These are phyloP conservation scores for Purshia tridentata DNA, from an alignment of 306 rosid species.

Conservation along the genomic window DNA sequence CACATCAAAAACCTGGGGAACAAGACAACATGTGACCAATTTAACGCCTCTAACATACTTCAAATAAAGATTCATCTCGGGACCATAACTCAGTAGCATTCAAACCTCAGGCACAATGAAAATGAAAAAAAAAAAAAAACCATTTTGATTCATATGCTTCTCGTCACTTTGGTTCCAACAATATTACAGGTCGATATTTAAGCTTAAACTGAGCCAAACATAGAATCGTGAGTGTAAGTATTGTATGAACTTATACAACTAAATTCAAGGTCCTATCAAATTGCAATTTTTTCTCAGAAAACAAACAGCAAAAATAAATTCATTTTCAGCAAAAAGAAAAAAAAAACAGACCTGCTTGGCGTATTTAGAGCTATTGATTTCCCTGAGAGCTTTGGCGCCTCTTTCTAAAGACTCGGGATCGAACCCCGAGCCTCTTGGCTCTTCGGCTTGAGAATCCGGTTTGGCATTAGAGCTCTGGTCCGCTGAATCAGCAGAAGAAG, in stretches of 20 bases:
- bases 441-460: constrained; percentile 59
- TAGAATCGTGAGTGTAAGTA: neutral
- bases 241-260: neutral
- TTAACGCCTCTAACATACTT: constrained; percentile 12
- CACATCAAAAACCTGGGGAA: constrained; percentile 65
- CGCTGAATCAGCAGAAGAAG: constrained; percentile 35
- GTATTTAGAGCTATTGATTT: constrained; percentile 63
- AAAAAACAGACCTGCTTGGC: constrained; percentile 55
- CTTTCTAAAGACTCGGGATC: constrained; percentile 83
- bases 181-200: neutral
- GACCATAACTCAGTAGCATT: neutral
- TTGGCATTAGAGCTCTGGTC: constrained; percentile 42
- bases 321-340: neutral
- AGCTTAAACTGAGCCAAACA: neutral
- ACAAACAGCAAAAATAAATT: neutral
- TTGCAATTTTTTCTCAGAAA: neutral
- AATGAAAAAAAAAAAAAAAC: neutral
- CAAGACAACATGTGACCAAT: constrained; percentile 21
- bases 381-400: constrained; percentile 88
- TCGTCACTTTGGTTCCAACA: neutral
- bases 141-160: neutral
- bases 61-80: neutral
- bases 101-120: neutral
- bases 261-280: neutral
- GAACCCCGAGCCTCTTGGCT: constrained; percentile 70